Conservation (phyloP, 192 early-diverging fungal species). For the Backusella liffmaniae region DNA sequence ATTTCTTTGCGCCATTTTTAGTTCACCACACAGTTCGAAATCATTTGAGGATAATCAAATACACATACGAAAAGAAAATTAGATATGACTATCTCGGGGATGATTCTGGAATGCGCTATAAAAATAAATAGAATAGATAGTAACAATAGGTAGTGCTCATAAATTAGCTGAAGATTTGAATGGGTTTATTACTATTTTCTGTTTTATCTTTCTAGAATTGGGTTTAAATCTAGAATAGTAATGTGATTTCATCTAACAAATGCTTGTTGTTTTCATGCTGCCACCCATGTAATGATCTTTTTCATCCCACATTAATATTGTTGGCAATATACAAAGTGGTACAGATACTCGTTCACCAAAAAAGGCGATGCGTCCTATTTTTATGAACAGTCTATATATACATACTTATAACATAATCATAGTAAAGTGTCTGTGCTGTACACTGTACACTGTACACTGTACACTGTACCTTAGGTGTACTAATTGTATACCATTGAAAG, state of each 20-base stretch:
- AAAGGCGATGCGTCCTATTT: background rate
- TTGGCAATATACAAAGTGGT: background rate
- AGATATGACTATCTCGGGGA: too few species aligned
- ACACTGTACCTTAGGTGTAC: too few species aligned
- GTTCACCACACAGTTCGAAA: background rate
- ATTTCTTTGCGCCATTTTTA: background rate
- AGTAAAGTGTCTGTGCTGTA: too few species aligned
- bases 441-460: too few species aligned
- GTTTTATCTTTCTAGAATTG: background rate
- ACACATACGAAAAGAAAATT: too few species aligned
- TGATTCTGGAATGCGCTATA: too few species aligned
- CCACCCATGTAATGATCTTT: background rate
- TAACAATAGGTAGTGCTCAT: background rate
- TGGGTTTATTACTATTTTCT: background rate
- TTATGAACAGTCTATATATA: background rate
- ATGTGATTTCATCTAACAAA: background rate
- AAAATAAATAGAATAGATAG: background rate
- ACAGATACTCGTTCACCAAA: background rate
- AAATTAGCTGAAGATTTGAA: too few species aligned
- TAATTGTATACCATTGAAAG: too few species aligned
- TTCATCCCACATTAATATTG: background rate
- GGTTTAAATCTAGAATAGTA: background rate
- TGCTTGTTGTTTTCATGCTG: background rate
- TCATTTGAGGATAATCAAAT: background rate
- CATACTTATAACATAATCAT: too few species aligned